Percentiles rank a stretch among this genome's conserved stretches.
phyloP scores from a whole-genome alignment of 202 grass and related monocot species.

The Alloteropsis angusta region DNA sequence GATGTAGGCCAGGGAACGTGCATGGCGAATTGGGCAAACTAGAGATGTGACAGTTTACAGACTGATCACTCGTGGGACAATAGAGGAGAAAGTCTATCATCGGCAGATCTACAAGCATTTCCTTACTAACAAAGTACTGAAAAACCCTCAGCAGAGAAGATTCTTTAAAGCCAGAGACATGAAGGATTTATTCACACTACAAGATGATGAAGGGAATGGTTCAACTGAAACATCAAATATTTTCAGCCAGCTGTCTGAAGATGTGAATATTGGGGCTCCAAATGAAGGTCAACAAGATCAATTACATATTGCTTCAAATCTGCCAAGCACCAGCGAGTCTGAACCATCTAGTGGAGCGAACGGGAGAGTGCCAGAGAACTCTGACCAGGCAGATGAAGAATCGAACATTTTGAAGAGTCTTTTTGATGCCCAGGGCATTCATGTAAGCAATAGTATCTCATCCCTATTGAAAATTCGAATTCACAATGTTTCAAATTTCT shows the following conservation, averaged over 20 bases:
- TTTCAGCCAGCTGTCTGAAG: constrained; percentile 62
- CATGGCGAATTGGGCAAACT: constrained; percentile 91
- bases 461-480: neutral
- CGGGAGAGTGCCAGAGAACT: constrained; percentile 24
- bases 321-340: constrained; percentile 9
- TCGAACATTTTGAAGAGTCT: constrained; percentile 64
- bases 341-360: constrained; percentile 21
- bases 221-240: constrained; percentile 86
- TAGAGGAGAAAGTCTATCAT: constrained; percentile 96
- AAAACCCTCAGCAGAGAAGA: constrained; percentile 80
- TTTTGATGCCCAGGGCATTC: constrained; percentile 80
- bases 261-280: constrained; percentile 49
- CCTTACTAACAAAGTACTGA: constrained; percentile 85
- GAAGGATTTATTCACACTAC: constrained; percentile 82
- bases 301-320: neutral
- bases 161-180: constrained; percentile 96
- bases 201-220: constrained; percentile 47
- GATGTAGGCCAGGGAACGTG: constrained; percentile 80
- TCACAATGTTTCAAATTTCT: neutral
- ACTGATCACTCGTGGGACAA: constrained; percentile 85
- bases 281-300: constrained; percentile 25
- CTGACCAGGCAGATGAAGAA: constrained; percentile 41
- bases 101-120: constrained; percentile 94
- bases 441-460: constrained; percentile 46
- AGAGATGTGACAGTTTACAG: constrained; percentile 82